A percentile compares a stretch with the other conserved stretches of the same genome.
Evolutionary conservation across 768 basidiomycete species (phyloP).

Genomic region (Tephrocybe rancida): DNA sequence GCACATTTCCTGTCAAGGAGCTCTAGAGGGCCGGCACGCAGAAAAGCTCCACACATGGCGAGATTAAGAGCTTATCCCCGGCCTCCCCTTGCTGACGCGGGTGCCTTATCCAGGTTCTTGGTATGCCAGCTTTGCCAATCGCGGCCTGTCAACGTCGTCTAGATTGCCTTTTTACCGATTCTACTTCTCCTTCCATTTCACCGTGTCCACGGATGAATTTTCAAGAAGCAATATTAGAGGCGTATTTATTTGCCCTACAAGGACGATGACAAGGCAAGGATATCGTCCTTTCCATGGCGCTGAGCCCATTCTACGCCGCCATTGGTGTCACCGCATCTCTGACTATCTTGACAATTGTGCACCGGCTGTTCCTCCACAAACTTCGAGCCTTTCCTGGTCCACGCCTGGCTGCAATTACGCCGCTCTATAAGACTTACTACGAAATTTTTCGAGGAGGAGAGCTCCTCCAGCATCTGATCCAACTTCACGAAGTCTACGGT

Average conservation of each 20-base stretch:
- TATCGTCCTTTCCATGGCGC: background rate
- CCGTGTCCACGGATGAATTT: slow-evolving; percentile 13
- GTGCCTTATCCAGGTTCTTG: slow-evolving; percentile 9
- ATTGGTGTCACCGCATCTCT: slow-evolving; percentile 9
- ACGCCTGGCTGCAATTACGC: slow-evolving; percentile 31
- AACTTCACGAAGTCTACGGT: slow-evolving; percentile 37
- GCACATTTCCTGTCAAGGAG: slow-evolving; percentile 2
- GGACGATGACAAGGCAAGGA: background rate
- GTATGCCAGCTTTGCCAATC: slow-evolving; percentile 5
- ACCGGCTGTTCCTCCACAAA: slow-evolving; percentile 33
- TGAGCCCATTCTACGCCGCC: background rate
- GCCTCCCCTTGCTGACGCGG: slow-evolving; percentile 8
- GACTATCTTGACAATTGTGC: slow-evolving; percentile 15
- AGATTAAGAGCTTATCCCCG: slow-evolving; percentile 12
- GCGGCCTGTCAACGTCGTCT: slow-evolving; percentile 8
- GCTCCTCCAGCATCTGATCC: slow-evolving; percentile 29
- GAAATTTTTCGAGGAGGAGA: slow-evolving; percentile 35
- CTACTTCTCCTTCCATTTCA: slow-evolving; percentile 2
- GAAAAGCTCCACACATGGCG: slow-evolving; percentile 5
- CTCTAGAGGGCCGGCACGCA: background rate
- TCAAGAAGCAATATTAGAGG: background rate
- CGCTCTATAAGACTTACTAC: slow-evolving; percentile 35
- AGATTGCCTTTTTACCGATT: slow-evolving; percentile 8
- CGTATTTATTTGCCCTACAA: slow-evolving; percentile 9
- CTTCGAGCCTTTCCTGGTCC: slow-evolving; percentile 38